Conservation (phyloP, 495 filamentous ascomycete species). For the Penicillium ochrochloron region DNA sequence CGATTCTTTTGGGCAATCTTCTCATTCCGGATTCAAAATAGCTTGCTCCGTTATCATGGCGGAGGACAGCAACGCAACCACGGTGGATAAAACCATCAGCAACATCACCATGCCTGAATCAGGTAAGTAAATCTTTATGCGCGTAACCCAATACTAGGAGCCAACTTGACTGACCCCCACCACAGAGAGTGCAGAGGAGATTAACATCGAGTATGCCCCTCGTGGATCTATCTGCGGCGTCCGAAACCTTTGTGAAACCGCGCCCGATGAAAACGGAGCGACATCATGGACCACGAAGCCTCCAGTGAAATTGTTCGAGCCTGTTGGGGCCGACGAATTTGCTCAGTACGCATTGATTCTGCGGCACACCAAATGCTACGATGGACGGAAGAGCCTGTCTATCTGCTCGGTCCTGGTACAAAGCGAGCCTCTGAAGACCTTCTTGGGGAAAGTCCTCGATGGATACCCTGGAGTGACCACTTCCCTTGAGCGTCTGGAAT, state of each 20-base stretch:
- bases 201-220: constrained; percentile 18
- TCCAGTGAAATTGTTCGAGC: constrained; percentile 51
- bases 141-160: not conserved
- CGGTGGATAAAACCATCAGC: not conserved
- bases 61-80: not conserved
- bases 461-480: constrained; percentile 69
- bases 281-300: constrained; percentile 40
- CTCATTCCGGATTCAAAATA: not conserved
- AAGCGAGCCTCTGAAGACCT: constrained; percentile 63
- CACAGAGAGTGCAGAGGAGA: constrained; percentile 1
- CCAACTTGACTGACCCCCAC: not conserved
- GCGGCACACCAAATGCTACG: constrained; percentile 58
- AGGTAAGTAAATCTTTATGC: not conserved
- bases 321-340: constrained; percentile 56
- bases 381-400: constrained; percentile 63
- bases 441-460: constrained; percentile 58
- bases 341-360: constrained; percentile 58
- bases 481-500: constrained; percentile 61
- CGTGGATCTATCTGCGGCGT: constrained; percentile 34
- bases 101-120: not conserved
- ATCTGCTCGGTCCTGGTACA: constrained; percentile 69
- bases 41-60: not conserved
- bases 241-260: constrained; percentile 40
- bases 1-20: too few relatives aligned
- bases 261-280: constrained; percentile 28